Evolutionary conservation across 768 basidiomycete genomes (phyloP), one percentile per base, ranked within the genome.

Genomic region (Leccinum boreale): DNA sequence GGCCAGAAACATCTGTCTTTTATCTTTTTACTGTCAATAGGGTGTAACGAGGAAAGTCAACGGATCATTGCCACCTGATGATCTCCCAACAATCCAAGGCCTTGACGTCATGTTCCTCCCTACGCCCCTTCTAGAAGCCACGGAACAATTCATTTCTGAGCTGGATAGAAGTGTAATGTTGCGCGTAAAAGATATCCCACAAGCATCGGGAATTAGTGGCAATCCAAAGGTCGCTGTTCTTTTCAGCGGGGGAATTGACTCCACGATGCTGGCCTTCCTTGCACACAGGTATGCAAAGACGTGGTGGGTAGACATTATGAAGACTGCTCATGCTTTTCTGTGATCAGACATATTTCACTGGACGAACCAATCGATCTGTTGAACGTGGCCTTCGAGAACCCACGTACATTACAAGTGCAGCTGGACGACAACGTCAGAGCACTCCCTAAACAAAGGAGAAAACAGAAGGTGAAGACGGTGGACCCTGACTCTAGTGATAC

Each of bases 231-330:
- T 97, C 3, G 94, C 89, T 2, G 79, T 99, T 9, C 80, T 99
- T 9, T 99, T 98, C 72, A 96, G 93, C 36, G 97, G 97, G 29
- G 97, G 97, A 0, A 92, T 99, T 46, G 97, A 99, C 69, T 98
- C 88, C 11, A 88, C 95, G 1, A 75, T 91, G 42, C 65, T 98
- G 7, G 85, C 95, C 0, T 87, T 83, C 66, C 77, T 99, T 5
- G 90, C 93, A 1, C 82, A 95, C 65, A 78, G 77, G 89, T 91
- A 66, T 52, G 81, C 66, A 29, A 26, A 36, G 15, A 35, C 12
- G 26, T 45, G 6, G 11, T 45, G 7, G 12, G 31, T 35, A 17
- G 31, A 6, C 47, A 31, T 46, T 15, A 17, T 19, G 21, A 52
- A 7, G 12, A 12, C 7, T 50, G 3, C 47, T 57, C 24, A 53